A percentile compares a stretch with the other conserved stretches of the same genome.
Evolutionary conservation across 202 grass and related monocot species (phyloP).

Genomic region (Brachypodium distachyon): DNA sequence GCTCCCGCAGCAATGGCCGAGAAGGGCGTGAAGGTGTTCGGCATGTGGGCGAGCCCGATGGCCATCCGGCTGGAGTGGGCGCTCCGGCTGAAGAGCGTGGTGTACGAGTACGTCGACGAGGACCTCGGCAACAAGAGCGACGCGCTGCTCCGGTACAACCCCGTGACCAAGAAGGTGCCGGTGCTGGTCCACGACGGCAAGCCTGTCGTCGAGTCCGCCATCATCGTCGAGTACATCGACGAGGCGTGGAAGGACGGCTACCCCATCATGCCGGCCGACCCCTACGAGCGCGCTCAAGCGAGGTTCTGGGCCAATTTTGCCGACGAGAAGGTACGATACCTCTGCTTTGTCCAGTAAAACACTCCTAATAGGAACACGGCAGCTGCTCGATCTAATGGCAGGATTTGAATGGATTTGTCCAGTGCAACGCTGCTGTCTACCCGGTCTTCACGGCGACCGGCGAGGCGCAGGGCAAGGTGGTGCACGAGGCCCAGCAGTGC

Average conservation of each 20-base stretch:
- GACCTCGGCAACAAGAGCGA: conserved; percentile 56
- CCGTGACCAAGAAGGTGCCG: conserved; percentile 59
- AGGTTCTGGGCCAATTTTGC: conserved; percentile 62
- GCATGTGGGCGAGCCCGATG: conserved; percentile 59
- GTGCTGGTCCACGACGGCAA: conserved; percentile 59
- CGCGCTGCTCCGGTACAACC: conserved; percentile 55
- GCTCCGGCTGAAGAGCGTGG: conserved; percentile 54
- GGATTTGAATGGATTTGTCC: background rate
- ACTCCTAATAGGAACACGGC: background rate
- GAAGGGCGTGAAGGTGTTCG: conserved; percentile 52
- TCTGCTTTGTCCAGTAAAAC: background rate
- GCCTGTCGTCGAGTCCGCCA: conserved; percentile 37
- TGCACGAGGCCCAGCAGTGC: conserved; percentile 31
- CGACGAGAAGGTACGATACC: conserved; percentile 49
- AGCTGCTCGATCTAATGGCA: background rate
- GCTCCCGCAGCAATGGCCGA: conserved; percentile 45
- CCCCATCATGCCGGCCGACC: conserved; percentile 56
- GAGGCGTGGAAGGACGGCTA: conserved; percentile 46
- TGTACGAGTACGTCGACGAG: conserved; percentile 61
- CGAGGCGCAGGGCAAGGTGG: conserved; percentile 26
- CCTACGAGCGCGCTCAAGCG: conserved; percentile 40
- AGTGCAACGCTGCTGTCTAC: conserved; percentile 33
- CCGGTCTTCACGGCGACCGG: conserved; percentile 15
- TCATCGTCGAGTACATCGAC: conserved; percentile 72
- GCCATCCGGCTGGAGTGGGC: conserved; percentile 46